A percentile compares a stretch with the other conserved stretches of the same genome.
These are phyloP conservation scores for Pleoardoris graminearum DNA, from an alignment of 2,329 filamentous ascomycete species.

Conservation along the genomic window DNA sequence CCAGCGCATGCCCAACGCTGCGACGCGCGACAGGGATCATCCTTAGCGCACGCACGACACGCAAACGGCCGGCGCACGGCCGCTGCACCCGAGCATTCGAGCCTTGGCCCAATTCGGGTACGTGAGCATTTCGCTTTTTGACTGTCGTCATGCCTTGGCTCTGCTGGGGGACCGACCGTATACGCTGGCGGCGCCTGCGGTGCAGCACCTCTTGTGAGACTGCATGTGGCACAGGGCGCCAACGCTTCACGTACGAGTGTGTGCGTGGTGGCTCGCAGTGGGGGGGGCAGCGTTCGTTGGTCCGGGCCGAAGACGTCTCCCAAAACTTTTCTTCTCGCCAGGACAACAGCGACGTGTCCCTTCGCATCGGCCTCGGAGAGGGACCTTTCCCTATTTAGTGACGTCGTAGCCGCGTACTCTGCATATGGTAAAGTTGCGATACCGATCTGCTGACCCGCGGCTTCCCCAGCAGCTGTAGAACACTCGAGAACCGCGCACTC, in stretches of 20 bases:
- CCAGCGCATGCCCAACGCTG: neutral
- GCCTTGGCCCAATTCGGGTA: neutral
- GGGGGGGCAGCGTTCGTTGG: too few species aligned
- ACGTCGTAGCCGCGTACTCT: conserved; percentile 22
- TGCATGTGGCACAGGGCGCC: neutral
- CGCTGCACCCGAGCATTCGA: neutral
- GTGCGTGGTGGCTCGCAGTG: too few species aligned
- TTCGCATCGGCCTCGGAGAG: conserved; percentile 2
- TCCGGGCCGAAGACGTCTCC: too few species aligned
- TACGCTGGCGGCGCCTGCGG: neutral
- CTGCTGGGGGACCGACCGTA: neutral
- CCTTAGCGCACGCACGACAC: neutral
- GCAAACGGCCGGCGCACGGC: neutral
- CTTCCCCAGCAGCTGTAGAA: neutral
- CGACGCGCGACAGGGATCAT: neutral
- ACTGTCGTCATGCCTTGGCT: conserved; percentile 1
- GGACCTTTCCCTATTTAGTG: conserved; percentile 7
- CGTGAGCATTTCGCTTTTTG: neutral
- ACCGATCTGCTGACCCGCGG: conserved; percentile 15
- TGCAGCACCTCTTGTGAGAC: too few species aligned
- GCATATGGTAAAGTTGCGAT: conserved; percentile 20
- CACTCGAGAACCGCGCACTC: conserved; percentile 8
- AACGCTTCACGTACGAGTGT: neutral
- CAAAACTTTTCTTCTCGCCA: neutral
- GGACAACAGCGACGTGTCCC: conserved; percentile 1